Evolutionary conservation across 306 rosid genomes (phyloP).

Genomic region (Sindora glabra): DNA sequence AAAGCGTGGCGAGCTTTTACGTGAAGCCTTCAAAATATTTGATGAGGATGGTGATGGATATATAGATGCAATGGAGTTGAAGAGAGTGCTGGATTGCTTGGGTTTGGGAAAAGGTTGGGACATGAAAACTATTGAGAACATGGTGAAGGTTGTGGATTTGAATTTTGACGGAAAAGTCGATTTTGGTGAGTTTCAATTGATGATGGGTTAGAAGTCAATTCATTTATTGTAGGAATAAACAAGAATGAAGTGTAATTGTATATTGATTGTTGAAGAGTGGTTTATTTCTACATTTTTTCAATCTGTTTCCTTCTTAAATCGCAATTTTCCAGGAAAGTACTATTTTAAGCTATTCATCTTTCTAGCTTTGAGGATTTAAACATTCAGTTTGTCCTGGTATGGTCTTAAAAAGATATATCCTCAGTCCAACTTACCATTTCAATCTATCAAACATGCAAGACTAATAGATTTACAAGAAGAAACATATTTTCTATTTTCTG

Average conservation of each 20-base stretch:
- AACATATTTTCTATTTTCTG: too few relatives aligned
- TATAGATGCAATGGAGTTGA: constrained; percentile 80
- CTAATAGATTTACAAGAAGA: too few relatives aligned
- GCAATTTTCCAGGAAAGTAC: neutral
- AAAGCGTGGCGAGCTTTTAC: constrained; percentile 42
- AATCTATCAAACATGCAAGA: too few relatives aligned
- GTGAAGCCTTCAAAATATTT: constrained; percentile 74
- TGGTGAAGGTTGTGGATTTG: constrained; percentile 76
- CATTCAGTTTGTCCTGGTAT: too few relatives aligned
- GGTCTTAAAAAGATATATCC: too few relatives aligned
- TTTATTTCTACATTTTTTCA: neutral
- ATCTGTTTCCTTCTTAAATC: neutral
- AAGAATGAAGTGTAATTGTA: constrained; percentile 21
- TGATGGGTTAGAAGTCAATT: constrained; percentile 46
- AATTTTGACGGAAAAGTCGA: constrained; percentile 89
- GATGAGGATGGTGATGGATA: constrained; percentile 90
- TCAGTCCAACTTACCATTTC: too few relatives aligned
- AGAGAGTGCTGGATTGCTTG: constrained; percentile 83
- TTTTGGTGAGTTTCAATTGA: constrained; percentile 68
- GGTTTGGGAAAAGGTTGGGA: constrained; percentile 87
- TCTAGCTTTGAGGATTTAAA: too few relatives aligned
- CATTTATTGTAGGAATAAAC: constrained; percentile 12
- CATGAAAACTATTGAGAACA: constrained; percentile 59
- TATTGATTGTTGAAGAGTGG: neutral
- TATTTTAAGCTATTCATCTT: neutral